Percentiles rank a stretch among this genome's conserved stretches.
These are phyloP conservation scores for Posidonia australis DNA, from an alignment of 106 monocot species.

Conservation along the genomic window DNA sequence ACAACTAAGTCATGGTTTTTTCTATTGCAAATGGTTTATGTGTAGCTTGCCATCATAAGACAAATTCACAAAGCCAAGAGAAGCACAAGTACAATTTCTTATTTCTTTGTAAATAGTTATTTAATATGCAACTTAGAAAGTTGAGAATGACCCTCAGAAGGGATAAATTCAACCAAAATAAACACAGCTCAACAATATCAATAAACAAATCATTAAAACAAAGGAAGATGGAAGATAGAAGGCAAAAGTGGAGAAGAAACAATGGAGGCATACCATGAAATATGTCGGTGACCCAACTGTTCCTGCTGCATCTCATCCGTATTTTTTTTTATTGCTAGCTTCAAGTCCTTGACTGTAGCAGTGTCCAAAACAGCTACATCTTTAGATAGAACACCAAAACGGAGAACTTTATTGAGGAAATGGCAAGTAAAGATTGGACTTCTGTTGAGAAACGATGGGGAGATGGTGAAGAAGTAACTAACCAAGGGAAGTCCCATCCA, in stretches of 20 bases:
- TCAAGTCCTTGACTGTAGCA: conserved; percentile 88
- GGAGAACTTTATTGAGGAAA: background rate
- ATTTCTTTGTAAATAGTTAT: too few species aligned
- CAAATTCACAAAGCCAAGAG: too few species aligned
- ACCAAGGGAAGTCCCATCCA: conserved; percentile 86
- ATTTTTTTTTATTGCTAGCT: conserved; percentile 63
- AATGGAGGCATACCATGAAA: conserved; percentile 70
- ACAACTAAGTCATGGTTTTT: too few species aligned
- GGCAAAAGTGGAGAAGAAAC: background rate
- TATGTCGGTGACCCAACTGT: conserved; percentile 82
- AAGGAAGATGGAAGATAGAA: background rate
- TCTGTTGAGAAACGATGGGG: too few species aligned
- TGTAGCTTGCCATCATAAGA: too few species aligned
- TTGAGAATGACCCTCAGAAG: too few species aligned
- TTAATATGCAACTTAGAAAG: too few species aligned
- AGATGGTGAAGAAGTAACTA: background rate
- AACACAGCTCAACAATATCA: too few species aligned
- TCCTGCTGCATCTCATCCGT: conserved; percentile 72
- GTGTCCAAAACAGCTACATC: conserved; percentile 75
- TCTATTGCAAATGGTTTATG: too few species aligned
- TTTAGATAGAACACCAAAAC: conserved; percentile 1
- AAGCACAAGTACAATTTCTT: too few species aligned
- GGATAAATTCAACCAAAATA: too few species aligned
- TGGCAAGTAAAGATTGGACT: background rate
- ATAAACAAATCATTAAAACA: background rate